Evolutionary conservation across 306 rosid species (phyloP).

Genomic region (Lathyrus aphaca): DNA sequence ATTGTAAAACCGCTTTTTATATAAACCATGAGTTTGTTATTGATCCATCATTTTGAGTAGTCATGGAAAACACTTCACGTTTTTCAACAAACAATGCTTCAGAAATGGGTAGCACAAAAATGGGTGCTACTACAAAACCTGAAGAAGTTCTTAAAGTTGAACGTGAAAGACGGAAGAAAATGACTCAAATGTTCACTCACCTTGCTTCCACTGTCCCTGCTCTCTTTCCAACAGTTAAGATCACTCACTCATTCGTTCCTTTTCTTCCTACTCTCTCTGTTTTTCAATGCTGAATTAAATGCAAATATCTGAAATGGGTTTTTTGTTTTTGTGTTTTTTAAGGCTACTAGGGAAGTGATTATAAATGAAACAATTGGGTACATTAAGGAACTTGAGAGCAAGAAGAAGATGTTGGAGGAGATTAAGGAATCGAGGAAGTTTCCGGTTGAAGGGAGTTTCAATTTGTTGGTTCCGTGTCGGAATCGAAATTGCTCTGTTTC

Average conservation of each 20-base stretch:
- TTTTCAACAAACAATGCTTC: constrained; percentile 9
- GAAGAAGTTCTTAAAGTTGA: constrained; percentile 31
- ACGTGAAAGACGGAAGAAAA: constrained; percentile 45
- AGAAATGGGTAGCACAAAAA: constrained; percentile 32
- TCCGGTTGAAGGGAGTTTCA: not conserved
- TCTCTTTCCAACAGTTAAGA: constrained; percentile 33
- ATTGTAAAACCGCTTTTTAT: constrained; percentile 26
- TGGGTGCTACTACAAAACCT: not conserved
- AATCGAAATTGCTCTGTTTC: constrained; percentile 29
- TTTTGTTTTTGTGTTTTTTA: not conserved
- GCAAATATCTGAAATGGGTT: not conserved
- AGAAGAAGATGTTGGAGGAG: constrained; percentile 46
- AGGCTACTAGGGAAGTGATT: constrained; percentile 47
- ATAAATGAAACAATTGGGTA: constrained; percentile 39
- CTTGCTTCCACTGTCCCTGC: constrained; percentile 44
- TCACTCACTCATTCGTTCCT: not conserved
- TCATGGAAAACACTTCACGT: not conserved
- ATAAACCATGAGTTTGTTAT: not conserved
- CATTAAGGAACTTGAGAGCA: constrained; percentile 49
- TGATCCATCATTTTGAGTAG: not conserved
- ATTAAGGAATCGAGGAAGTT: constrained; percentile 42
- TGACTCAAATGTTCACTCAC: constrained; percentile 40
- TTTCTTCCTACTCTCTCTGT: not conserved
- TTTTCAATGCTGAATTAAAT: not conserved
- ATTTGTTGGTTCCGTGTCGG: constrained; percentile 21